These are phyloP conservation scores for Elsinoe fawcettii DNA, from an alignment of 2,329 filamentous ascomycete species.

Conservation along the genomic window DNA sequence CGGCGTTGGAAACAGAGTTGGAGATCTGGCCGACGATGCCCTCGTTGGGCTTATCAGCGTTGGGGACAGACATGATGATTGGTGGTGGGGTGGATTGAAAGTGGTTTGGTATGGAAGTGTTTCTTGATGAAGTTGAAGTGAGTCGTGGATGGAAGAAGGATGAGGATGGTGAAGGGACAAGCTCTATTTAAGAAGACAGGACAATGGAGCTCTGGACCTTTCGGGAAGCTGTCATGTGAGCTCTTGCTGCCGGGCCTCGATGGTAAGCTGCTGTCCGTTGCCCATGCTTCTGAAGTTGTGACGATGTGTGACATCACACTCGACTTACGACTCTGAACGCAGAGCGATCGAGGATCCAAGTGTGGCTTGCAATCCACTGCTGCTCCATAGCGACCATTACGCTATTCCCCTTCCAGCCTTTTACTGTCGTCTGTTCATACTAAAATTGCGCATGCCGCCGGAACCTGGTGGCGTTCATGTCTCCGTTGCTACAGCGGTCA, in stretches of 20 bases:
- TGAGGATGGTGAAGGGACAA: neutral
- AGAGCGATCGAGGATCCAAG: conserved; percentile 4
- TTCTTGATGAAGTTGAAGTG: conserved; percentile 2
- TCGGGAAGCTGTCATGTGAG: neutral
- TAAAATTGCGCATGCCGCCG: conserved; percentile 14
- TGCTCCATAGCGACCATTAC: conserved; percentile 13
- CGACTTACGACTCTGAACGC: neutral
- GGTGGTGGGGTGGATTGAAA: conserved; percentile 17
- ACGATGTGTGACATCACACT: neutral
- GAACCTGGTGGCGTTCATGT: neutral
- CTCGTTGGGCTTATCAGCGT: conserved; percentile 38
- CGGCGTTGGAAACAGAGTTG: conserved; percentile 43
- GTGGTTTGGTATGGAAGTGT: conserved; percentile 18
- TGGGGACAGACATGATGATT: conserved; percentile 37
- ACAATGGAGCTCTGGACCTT: neutral
- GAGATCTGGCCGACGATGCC: conserved; percentile 32
- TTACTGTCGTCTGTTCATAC: neutral
- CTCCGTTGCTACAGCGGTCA: conserved; percentile 6
- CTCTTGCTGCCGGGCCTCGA: too few species aligned
- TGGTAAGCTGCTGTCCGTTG: too few species aligned
- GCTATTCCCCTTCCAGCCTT: neutral
- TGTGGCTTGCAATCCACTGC: conserved; percentile 6
- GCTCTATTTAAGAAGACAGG: conserved; percentile 16
- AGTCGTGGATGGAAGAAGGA: conserved; percentile 14
- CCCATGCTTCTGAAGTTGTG: too few species aligned